Evolutionary conservation across 371 early-diverging fungal species (phyloP), one percentile per base, ranked within the genome.

Genomic region (Funneliformis caledonium): DNA sequence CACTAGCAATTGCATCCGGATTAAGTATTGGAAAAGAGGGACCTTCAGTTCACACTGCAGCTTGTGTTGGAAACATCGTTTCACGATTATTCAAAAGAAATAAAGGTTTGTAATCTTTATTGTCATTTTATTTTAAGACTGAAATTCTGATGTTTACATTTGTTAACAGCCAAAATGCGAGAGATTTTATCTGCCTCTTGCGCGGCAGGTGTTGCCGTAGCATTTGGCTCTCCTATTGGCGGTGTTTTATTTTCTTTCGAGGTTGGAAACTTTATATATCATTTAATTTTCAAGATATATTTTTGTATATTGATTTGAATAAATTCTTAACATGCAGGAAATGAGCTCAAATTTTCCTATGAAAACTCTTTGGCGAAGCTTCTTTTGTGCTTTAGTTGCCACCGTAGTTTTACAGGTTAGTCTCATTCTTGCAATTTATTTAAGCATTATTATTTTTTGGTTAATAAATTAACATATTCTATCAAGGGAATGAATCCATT

Each of bases 171-270:
- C 9, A 94, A 94, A 82, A 94, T 94, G 82, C 91, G 98, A 67
- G 97, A 97, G 84, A 96, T 98, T 31, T 85, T 98, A 50, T 95
- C 96, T 6, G 97, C 97, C 3, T 93, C 97, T 0, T 90, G 95
- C 47, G 98, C 98, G 0, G 97, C 99, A 0, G 99, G 99, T 60
- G 95, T 98, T 14, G 93, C 96, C 19, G 96, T 96, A 42, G 96
- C 95, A 33, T 99, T 99, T 87, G 99, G 98, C 10, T 94, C 97
- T 0, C 99, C 99, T 0, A 95, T 97, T 68, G 98, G 98, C 26
- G 99, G 99, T 22, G 97, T 99, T 5, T 83, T 99, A 37, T 98
- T 98, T 85, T 93, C 95, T n/a, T 88, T 98, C 14, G 99, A 99
- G 77, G 84, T 84, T 81, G 45, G 31, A 8, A 26, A 33, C 11